These are phyloP conservation scores for Blepharisma stoltei DNA, from an alignment of 73 alveolate genomes.

Conservation along the genomic window DNA sequence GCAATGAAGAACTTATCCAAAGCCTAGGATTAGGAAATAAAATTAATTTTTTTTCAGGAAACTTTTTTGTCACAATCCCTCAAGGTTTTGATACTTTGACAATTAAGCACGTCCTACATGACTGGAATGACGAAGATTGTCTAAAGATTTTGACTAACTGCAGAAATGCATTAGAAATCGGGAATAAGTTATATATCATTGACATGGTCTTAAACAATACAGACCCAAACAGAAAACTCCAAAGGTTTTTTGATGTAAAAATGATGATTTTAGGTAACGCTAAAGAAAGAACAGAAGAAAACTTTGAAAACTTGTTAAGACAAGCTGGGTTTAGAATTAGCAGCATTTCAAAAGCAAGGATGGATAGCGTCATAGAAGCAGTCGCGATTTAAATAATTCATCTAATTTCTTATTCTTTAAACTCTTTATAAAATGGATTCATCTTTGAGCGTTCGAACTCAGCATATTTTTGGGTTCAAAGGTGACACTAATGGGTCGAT, in stretches of 20 bases:
- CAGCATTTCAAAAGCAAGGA: background rate
- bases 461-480: constrained; percentile 75
- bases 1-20: background rate
- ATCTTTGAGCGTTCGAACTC: background rate
- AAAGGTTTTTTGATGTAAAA: background rate
- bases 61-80: constrained; percentile 3
- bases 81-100: background rate
- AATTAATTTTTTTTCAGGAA: background rate
- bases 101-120: constrained; percentile 5
- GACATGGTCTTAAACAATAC: background rate
- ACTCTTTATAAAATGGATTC: no score
- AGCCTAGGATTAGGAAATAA: background rate
- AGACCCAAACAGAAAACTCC: background rate
- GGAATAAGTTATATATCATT: background rate
- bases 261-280: background rate
- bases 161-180: background rate
- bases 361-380: background rate
- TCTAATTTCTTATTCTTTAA: no score
- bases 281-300: background rate
- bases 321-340: background rate
- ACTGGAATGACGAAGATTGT: constrained; percentile 1
- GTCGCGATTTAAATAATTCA: background rate
- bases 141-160: background rate
- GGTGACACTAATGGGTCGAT: constrained; percentile 60
- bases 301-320: background rate